These are phyloP conservation scores for Calycina herbarum DNA, from an alignment of 2,329 filamentous ascomycete species.

Conservation along the genomic window DNA sequence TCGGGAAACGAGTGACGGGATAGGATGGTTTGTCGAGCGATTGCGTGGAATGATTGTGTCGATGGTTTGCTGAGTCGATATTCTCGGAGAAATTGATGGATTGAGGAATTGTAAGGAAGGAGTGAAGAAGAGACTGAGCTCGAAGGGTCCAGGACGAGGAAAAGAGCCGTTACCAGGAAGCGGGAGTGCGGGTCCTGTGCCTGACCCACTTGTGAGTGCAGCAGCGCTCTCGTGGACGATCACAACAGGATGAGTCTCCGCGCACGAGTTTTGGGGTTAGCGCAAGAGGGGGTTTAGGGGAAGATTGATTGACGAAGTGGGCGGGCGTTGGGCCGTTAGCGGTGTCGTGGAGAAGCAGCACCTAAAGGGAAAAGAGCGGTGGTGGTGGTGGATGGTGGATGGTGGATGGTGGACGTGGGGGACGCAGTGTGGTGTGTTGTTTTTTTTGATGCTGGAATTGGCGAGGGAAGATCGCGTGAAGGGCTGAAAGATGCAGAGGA, in stretches of 20 bases:
- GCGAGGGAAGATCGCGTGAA: constrained; percentile 3
- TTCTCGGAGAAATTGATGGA: constrained; percentile 19
- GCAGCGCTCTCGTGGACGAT: constrained; percentile 32
- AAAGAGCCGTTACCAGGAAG: constrained; percentile 31
- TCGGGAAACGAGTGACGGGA: constrained; percentile 5
- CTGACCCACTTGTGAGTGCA: constrained; percentile 23
- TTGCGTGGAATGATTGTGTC: constrained; percentile 16
- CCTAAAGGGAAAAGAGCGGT: background rate
- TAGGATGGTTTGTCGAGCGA: constrained; percentile 2
- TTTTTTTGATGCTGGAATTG: constrained; percentile 20
- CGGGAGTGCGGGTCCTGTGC: constrained; percentile 32
- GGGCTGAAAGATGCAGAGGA: constrained; percentile 19
- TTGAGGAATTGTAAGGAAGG: constrained; percentile 25
- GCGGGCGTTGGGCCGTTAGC: constrained; percentile 13
- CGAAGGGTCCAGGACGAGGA: constrained; percentile 19
- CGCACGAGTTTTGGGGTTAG: constrained; percentile 25
- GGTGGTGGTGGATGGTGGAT: background rate
- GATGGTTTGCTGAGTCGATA: constrained; percentile 17
- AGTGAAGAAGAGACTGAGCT: constrained; percentile 20
- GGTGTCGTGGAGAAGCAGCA: constrained; percentile 14
- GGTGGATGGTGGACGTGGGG: background rate
- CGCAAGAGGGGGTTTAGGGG: constrained; percentile 25
- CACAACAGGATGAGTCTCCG: constrained; percentile 27
- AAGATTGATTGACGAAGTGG: constrained; percentile 8
- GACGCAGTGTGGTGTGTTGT: constrained; percentile 9